These are phyloP conservation scores for Aspergillus neoniger DNA, from an alignment of 2,329 filamentous ascomycete species.

Conservation along the genomic window DNA sequence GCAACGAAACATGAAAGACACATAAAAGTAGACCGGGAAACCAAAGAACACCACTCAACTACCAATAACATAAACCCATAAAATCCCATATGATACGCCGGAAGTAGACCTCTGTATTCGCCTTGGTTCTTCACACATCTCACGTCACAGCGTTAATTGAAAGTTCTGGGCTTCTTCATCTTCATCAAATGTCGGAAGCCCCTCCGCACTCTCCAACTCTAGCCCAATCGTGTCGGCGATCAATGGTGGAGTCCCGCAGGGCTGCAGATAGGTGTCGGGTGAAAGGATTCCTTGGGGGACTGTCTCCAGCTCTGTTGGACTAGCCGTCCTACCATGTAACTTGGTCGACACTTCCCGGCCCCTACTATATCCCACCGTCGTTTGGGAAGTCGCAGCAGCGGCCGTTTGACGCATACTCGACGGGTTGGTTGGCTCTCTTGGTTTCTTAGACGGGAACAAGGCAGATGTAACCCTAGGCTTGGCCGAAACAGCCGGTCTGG, in stretches of 20 bases:
- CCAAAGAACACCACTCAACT: not conserved
- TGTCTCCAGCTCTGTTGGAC: slow-evolving; percentile 24
- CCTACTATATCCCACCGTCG: slow-evolving; percentile 81
- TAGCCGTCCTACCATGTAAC: slow-evolving; percentile 29
- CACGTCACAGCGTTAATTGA: slow-evolving; percentile 40
- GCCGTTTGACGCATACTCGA: slow-evolving; percentile 60
- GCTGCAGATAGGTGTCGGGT: slow-evolving; percentile 45
- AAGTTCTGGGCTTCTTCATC: slow-evolving; percentile 43
- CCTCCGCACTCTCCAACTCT: slow-evolving; percentile 28
- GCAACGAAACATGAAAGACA: not conserved
- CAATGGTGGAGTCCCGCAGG: slow-evolving; percentile 45
- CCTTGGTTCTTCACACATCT: not conserved
- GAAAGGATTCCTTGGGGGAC: slow-evolving; percentile 36
- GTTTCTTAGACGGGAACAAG: slow-evolving; percentile 41
- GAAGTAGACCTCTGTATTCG: not conserved
- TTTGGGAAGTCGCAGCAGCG: slow-evolving; percentile 70
- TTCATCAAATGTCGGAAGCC: slow-evolving; percentile 36
- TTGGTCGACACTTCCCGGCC: slow-evolving; percentile 56
- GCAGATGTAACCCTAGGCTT: slow-evolving; percentile 39
- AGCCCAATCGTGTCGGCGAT: slow-evolving; percentile 49
- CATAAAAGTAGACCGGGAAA: not conserved
- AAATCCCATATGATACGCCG: not conserved
- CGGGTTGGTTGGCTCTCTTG: slow-evolving; percentile 51
- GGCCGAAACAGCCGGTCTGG: slow-evolving; percentile 29
- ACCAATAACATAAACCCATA: not conserved